Conservation (phyloP, 148 eudicot species). For the Silene latifolia region DNA sequence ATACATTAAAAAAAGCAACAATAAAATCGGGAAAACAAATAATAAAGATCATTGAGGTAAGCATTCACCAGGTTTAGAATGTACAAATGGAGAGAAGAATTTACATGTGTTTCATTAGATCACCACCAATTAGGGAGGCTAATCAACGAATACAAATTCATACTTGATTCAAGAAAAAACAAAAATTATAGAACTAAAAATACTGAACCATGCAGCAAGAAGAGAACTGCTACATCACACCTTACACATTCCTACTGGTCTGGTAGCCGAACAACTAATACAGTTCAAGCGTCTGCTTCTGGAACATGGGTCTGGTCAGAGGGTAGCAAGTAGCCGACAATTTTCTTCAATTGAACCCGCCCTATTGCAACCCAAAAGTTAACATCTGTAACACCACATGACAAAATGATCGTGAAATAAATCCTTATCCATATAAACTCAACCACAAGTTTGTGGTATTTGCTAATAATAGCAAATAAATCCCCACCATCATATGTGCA, state of each 20-base stretch:
- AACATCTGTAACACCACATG: conserved; percentile 25
- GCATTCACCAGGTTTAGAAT: not conserved
- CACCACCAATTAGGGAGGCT: not conserved
- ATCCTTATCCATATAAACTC: not conserved
- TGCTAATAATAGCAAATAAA: not conserved
- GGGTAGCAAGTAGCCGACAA: not conserved
- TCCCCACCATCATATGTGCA: not conserved
- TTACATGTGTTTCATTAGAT: conserved; percentile 16
- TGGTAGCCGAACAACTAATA: not conserved
- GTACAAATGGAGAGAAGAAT: conserved; percentile 10
- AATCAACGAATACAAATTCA: not conserved
- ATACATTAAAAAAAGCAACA: conserved; percentile 10
- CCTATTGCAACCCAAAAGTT: not conserved
- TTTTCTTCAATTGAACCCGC: not conserved
- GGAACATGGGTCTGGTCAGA: not conserved
- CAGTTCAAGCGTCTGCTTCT: not conserved
- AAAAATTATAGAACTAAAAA: not conserved
- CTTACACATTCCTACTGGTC: conserved; percentile 29
- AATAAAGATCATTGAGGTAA: not conserved
- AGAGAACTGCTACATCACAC: conserved; percentile 23
- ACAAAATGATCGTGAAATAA: not conserved
- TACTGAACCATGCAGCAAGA: not conserved
- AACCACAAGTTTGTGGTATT: not conserved
- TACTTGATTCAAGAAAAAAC: not conserved
- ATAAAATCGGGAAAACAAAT: not conserved